Percentiles rank a stretch among this genome's conserved stretches.
These are phyloP conservation scores for Amphibolis antarctica DNA, from an alignment of 106 monocot genomes.

Conservation along the genomic window DNA sequence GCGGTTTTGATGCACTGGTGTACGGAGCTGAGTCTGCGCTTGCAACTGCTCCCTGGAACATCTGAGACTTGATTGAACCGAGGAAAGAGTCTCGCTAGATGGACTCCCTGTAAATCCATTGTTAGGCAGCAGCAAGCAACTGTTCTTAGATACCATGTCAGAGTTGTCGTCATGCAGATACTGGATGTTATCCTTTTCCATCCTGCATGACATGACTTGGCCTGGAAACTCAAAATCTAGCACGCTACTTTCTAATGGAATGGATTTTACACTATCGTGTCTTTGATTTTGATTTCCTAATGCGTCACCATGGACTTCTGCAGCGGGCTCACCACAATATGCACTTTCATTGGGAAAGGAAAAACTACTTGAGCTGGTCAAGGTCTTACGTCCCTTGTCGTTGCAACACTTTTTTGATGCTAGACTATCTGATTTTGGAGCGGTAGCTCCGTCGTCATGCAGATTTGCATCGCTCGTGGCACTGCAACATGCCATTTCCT, in stretches of 20 bases:
- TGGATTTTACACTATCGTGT: background rate
- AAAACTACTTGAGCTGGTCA: conserved; percentile 7
- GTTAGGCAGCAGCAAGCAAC: background rate
- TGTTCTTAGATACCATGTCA: conserved; percentile 9
- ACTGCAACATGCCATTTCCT: conserved; percentile 13
- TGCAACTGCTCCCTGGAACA: conserved; percentile 5
- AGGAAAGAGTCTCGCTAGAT: conserved; percentile 6
- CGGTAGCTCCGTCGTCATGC: background rate
- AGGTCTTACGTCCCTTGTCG: conserved; percentile 8
- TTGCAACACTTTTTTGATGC: conserved; percentile 4
- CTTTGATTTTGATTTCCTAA: conserved; percentile 7
- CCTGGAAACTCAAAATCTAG: conserved; percentile 9
- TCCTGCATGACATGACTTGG: background rate
- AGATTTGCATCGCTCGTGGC: background rate
- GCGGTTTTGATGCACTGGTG: conserved; percentile 5
- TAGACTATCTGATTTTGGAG: background rate
- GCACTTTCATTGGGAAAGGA: background rate
- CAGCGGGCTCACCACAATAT: background rate
- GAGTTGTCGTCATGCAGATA: background rate
- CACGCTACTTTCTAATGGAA: background rate
- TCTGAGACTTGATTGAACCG: conserved; percentile 6
- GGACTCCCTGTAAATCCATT: conserved; percentile 3
- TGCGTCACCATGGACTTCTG: background rate
- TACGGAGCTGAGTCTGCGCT: conserved; percentile 8
- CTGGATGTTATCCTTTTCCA: conserved; percentile 1